phyloP scores from a whole-genome alignment of 2,329 filamentous ascomycete species.

The Clonostachys solani region DNA sequence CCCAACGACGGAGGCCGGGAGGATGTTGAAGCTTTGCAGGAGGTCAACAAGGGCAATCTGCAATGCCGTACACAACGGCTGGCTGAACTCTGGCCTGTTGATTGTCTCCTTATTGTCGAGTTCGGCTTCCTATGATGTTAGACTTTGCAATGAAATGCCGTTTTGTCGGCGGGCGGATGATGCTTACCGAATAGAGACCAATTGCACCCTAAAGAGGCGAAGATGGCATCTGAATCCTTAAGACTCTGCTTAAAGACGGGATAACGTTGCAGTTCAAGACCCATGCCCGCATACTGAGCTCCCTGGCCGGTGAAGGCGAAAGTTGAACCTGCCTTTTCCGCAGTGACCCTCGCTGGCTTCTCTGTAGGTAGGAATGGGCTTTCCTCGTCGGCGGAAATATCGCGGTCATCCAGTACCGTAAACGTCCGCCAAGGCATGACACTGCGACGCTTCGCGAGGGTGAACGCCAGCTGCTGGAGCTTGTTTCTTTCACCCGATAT shows the following conservation, averaged over 20 bases:
- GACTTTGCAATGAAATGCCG: no score
- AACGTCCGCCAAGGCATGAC: slow-evolving; percentile 6
- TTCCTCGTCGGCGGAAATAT: background rate
- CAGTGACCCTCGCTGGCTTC: background rate
- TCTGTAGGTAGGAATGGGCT: background rate
- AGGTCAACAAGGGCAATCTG: slow-evolving; percentile 24
- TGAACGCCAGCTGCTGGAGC: slow-evolving; percentile 8
- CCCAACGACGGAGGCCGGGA: slow-evolving; percentile 22
- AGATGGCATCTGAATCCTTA: background rate
- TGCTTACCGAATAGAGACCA: slow-evolving; percentile 1
- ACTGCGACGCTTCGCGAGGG: slow-evolving; percentile 6
- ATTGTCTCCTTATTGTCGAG: slow-evolving; percentile 4
- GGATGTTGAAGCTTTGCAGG: slow-evolving; percentile 19
- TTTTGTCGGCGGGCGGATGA: background rate
- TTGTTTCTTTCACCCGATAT: background rate
- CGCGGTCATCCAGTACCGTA: slow-evolving; percentile 1
- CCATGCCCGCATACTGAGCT: slow-evolving; percentile 14
- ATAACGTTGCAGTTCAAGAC: slow-evolving; percentile 4
- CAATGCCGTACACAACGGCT: slow-evolving; percentile 10
- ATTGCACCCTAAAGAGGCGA: background rate
- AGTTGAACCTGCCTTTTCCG: background rate
- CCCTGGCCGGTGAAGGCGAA: slow-evolving; percentile 16
- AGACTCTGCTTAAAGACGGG: background rate
- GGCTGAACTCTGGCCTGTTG: slow-evolving; percentile 24
- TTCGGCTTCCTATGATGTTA: background rate